These are phyloP conservation scores for Fusarium subglutinans DNA, from an alignment of 2,329 filamentous ascomycete species.

Conservation along the genomic window DNA sequence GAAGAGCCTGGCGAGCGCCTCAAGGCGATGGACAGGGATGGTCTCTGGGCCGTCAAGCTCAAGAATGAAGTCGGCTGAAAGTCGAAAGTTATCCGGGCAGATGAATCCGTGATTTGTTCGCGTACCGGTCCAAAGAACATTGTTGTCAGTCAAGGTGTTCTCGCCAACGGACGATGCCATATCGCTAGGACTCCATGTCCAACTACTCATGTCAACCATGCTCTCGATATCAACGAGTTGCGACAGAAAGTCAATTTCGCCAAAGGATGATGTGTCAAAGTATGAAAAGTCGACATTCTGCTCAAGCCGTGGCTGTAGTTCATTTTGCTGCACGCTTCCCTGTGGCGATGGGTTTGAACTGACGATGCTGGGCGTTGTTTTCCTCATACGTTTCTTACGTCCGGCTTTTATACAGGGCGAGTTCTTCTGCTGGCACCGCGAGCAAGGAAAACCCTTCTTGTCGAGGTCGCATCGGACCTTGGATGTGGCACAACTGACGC, in stretches of 20 bases:
- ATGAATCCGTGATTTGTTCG: not conserved
- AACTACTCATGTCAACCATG: not conserved
- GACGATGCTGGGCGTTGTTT: not conserved
- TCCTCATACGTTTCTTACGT: not conserved
- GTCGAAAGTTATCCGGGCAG: not conserved
- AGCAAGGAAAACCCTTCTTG: not conserved
- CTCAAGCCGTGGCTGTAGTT: not conserved
- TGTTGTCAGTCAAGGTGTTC: not conserved
- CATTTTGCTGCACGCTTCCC: not conserved
- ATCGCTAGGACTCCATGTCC: not conserved
- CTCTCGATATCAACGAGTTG: not conserved
- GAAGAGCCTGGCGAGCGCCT: not conserved
- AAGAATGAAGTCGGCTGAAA: not conserved
- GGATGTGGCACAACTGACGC: not conserved
- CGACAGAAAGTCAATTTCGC: not conserved
- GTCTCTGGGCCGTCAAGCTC: not conserved
- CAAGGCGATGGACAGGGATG: not conserved
- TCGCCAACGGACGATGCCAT: not conserved
- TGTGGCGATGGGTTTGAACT: not conserved
- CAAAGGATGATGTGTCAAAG: not conserved
- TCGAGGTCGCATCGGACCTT: not conserved
- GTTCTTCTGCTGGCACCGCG: not conserved
- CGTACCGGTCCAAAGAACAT: not conserved
- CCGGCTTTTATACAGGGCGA: not conserved
- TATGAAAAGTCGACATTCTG: not conserved